Evolutionary conservation across 2,329 filamentous ascomycete genomes (phyloP).

Genomic region (Pestalotiopsis sp.): DNA sequence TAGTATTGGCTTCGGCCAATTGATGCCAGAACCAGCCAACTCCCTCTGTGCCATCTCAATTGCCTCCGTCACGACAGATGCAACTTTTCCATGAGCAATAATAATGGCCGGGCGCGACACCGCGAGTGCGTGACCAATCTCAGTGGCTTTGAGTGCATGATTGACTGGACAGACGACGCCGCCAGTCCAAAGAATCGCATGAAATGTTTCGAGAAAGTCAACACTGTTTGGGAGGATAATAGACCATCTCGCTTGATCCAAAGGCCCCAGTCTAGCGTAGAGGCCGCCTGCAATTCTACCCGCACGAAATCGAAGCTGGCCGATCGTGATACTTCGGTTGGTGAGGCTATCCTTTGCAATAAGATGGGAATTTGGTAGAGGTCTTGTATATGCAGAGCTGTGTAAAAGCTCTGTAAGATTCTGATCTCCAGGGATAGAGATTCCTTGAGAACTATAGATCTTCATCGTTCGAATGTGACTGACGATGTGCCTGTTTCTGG

Average conservation of each 20-base stretch:
- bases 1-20: neutral
- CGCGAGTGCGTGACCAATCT: conserved; percentile 42
- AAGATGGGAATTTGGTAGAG: conserved; percentile 40
- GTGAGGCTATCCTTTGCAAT: conserved; percentile 43
- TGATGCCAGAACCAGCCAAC: neutral
- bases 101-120: conserved; percentile 42
- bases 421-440: conserved; percentile 37
- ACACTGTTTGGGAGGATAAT: conserved; percentile 46
- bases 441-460: conserved; percentile 31
- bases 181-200: conserved; percentile 41
- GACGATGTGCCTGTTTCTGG: neutral
- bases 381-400: conserved; percentile 26
- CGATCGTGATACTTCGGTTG: conserved; percentile 44
- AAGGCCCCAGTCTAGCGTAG: conserved; percentile 28
- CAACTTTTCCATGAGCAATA: conserved; percentile 36
- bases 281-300: conserved; percentile 42
- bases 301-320: conserved; percentile 39
- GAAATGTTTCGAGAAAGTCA: conserved; percentile 42
- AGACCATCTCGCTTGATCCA: conserved; percentile 39
- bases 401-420: conserved; percentile 46
- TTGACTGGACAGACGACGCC: conserved; percentile 40
- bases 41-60: conserved; percentile 15
- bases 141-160: conserved; percentile 35
- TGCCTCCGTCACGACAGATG: conserved; percentile 31
- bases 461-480: conserved; percentile 23